A percentile compares a stretch with the other conserved stretches of the same genome.
phyloP scores from a whole-genome alignment of 106 monocot species.

The Dendrobium chrysotoxum region DNA sequence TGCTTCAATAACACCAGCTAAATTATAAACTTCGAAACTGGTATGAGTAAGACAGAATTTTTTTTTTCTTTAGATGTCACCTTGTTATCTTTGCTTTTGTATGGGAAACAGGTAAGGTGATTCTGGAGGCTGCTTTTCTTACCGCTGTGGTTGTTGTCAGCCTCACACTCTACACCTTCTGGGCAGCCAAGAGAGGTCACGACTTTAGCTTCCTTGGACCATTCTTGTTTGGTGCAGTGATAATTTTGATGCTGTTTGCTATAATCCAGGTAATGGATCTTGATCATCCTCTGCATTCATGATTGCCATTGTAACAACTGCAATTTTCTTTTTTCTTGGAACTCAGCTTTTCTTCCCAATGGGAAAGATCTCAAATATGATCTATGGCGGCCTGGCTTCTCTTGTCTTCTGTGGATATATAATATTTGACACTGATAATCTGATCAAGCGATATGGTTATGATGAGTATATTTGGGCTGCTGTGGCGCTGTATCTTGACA shows the following conservation, averaged over 20 bases:
- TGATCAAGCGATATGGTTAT: conserved; percentile 48
- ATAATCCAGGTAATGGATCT: conserved; percentile 28
- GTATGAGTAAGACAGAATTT: not conserved
- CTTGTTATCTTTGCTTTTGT: not conserved
- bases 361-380: conserved; percentile 17
- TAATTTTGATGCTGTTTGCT: conserved; percentile 26
- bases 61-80: not conserved
- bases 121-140: conserved; percentile 34
- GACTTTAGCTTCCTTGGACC: conserved; percentile 46
- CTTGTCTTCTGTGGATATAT: conserved; percentile 29
- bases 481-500: conserved; percentile 23
- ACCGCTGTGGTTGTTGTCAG: conserved; percentile 36
- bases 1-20: not conserved
- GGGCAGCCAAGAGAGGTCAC: conserved; percentile 35
- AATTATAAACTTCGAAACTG: not conserved
- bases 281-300: not conserved
- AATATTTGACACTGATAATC: conserved; percentile 32
- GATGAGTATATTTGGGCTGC: conserved; percentile 38
- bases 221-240: conserved; percentile 26
- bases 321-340: not conserved
- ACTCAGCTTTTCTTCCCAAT: conserved; percentile 23
- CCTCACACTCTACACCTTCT: conserved; percentile 35
- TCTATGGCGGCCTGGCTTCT: conserved; percentile 16
- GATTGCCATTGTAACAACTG: not conserved
- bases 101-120: conserved; percentile 27